Evolutionary conservation across 2,329 filamentous ascomycete genomes (phyloP).

Genomic region (Elsinoe arachidis): DNA sequence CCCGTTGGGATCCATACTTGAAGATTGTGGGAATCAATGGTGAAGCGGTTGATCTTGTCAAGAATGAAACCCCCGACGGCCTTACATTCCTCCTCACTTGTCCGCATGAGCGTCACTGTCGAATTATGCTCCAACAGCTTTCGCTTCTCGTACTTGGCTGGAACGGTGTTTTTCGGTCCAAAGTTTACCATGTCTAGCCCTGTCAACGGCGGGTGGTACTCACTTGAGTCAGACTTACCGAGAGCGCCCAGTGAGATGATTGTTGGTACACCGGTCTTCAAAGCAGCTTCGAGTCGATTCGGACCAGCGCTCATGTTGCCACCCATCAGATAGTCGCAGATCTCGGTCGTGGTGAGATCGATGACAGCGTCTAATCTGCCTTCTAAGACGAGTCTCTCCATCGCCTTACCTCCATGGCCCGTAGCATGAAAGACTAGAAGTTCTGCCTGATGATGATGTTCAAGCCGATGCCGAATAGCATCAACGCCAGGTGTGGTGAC

Average conservation of each 20-base stretch:
- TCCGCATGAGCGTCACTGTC: slow-evolving; percentile 57
- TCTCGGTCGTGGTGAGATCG: slow-evolving; percentile 64
- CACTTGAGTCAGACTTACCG: slow-evolving; percentile 23
- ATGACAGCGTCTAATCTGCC: slow-evolving; percentile 55
- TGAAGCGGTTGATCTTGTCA: slow-evolving; percentile 40
- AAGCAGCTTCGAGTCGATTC: slow-evolving; percentile 49
- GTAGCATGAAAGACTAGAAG: slow-evolving; percentile 63
- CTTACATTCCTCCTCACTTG: slow-evolving; percentile 48
- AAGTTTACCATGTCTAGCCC: slow-evolving; percentile 57
- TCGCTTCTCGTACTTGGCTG: slow-evolving; percentile 44
- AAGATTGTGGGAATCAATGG: slow-evolving; percentile 34
- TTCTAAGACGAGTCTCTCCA: slow-evolving; percentile 56
- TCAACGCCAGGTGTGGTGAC: slow-evolving; percentile 61
- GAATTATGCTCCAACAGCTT: slow-evolving; percentile 58
- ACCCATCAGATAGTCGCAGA: slow-evolving; percentile 55
- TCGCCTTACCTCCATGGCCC: slow-evolving; percentile 57
- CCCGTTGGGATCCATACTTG: slow-evolving; percentile 52
- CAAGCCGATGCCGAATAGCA: slow-evolving; percentile 43
- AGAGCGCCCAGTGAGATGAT: slow-evolving; percentile 43
- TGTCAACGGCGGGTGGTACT: slow-evolving; percentile 30
- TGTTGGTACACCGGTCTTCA: slow-evolving; percentile 49
- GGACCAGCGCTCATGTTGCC: slow-evolving; percentile 55
- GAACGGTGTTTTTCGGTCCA: slow-evolving; percentile 47
- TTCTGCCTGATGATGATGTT: slow-evolving; percentile 42
- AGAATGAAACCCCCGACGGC: slow-evolving; percentile 50